A percentile compares a stretch with the other conserved stretches of the same genome.
These are phyloP conservation scores for Linum lewisii DNA, from an alignment of 345 rosid species.

Conservation along the genomic window DNA sequence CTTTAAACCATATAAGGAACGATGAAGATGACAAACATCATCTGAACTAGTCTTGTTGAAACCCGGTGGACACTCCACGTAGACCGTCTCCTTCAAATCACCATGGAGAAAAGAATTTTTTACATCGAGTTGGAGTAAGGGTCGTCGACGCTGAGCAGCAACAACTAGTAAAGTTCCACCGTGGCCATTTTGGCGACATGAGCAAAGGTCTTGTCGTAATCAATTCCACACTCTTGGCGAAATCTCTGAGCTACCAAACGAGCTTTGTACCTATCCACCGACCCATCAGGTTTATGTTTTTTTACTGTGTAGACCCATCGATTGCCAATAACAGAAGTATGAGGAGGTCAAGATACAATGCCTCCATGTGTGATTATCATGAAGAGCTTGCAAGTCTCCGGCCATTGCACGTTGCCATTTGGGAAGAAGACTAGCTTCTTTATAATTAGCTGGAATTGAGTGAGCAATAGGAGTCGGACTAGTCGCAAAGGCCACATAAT, in stretches of 20 bases:
- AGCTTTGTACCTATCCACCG: neutral
- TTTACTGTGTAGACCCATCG: too few species aligned
- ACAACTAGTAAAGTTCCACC: neutral
- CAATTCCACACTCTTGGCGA: neutral
- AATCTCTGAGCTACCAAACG: neutral
- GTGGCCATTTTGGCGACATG: neutral
- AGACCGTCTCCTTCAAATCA: neutral
- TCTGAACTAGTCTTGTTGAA: too few species aligned
- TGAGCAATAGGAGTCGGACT: too few species aligned
- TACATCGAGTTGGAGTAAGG: neutral
- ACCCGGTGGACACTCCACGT: neutral
- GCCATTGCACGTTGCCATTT: too few species aligned
- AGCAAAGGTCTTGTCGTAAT: neutral
- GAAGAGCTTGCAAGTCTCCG: too few species aligned
- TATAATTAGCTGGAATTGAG: too few species aligned
- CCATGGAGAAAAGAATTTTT: neutral
- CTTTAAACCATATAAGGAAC: neutral
- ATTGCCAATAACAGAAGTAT: too few species aligned
- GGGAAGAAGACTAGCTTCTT: too few species aligned
- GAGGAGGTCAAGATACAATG: too few species aligned
- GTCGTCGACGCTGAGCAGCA: neutral
- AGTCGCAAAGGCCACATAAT: too few species aligned
- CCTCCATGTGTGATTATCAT: too few species aligned
- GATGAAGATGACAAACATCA: neutral
- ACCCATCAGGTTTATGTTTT: neutral